Conservation (phyloP, 805 yeast species). For the Candida michaelii region DNA sequence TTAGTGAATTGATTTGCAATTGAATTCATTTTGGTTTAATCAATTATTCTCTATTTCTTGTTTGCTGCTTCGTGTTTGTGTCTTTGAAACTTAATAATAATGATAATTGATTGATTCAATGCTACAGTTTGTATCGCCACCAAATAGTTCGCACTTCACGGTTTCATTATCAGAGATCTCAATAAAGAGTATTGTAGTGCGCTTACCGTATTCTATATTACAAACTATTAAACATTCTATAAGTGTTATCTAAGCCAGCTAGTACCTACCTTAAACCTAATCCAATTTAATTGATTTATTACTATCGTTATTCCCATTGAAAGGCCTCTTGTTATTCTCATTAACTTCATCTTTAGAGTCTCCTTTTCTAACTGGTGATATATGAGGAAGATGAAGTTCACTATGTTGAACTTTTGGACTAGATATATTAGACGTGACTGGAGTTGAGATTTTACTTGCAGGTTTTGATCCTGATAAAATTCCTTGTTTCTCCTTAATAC, state of each 20-base stretch:
- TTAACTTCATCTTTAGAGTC: slow-evolving; percentile 1
- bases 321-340: slow-evolving; percentile 1
- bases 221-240: slow-evolving; percentile 4
- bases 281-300: background rate
- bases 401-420: slow-evolving; percentile 12
- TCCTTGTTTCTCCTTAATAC: slow-evolving; percentile 51
- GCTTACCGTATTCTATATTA: slow-evolving; percentile 5
- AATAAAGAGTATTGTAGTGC: too few relatives aligned
- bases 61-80: background rate
- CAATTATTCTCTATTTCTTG: too few relatives aligned
- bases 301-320: background rate
- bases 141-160: slow-evolving; percentile 4
- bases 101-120: too few relatives aligned
- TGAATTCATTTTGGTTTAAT: slow-evolving; percentile 39
- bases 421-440: slow-evolving; percentile 18
- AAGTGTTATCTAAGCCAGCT: too few relatives aligned
- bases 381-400: slow-evolving; percentile 6
- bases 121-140: slow-evolving; percentile 4
- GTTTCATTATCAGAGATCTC: too few relatives aligned
- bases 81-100: too few relatives aligned
- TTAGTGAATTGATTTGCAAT: slow-evolving; percentile 39
- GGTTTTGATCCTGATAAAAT: slow-evolving; percentile 18
- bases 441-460: slow-evolving; percentile 22
- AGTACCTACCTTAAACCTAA: background rate
- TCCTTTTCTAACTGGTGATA: background rate